Evolutionary conservation across 208 protist genomes (phyloP).

Genomic region (Tritrichomonas musculus): DNA sequence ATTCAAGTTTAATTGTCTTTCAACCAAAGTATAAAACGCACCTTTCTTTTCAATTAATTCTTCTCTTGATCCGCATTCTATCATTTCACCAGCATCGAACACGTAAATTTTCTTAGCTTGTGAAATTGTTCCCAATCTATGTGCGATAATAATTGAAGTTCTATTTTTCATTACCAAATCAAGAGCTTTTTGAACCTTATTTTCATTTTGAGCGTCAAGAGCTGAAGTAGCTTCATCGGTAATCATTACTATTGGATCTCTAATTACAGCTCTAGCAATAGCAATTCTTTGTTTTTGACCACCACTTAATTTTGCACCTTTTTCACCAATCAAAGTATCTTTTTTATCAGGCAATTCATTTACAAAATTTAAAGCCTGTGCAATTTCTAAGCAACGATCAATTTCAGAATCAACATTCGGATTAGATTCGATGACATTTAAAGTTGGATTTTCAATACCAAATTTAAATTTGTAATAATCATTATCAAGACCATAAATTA

Average conservation of each 20-base stretch:
- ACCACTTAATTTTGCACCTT: not conserved
- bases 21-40: not conserved
- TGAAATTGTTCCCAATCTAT: not conserved
- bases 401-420: constrained; percentile 60
- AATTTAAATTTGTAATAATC: too few species aligned
- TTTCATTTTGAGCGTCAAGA: constrained; percentile 1
- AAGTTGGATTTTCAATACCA: too few species aligned
- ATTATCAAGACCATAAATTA: constrained; percentile 48
- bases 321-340: not conserved
- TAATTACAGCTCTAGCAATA: constrained; percentile 1
- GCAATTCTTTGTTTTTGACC: too few species aligned
- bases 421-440: too few species aligned
- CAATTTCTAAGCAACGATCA: constrained; percentile 55
- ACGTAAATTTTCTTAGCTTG: not conserved
- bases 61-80: not conserved
- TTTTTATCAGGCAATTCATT: not conserved
- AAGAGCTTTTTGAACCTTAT: not conserved
- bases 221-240: constrained; percentile 14
- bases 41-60: not conserved
- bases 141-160: not conserved
- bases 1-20: too few species aligned
- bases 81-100: not conserved
- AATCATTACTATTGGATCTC: not conserved
- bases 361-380: not conserved
- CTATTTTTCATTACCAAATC: not conserved